These are phyloP conservation scores for Rhizopus stolonifer DNA, from an alignment of 371 early-diverging fungal species.

Conservation along the genomic window DNA sequence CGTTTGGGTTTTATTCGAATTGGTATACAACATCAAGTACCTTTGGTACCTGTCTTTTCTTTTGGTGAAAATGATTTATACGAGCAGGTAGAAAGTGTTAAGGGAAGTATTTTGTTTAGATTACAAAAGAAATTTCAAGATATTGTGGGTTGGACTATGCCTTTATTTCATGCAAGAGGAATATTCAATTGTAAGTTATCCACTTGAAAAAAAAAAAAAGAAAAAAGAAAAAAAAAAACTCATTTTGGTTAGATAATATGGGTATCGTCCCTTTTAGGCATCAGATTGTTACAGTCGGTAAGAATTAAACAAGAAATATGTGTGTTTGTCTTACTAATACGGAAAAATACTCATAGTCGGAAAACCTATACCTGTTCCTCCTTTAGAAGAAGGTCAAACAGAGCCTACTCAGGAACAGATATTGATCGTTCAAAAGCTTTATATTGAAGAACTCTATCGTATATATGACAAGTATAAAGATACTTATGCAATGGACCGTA, in stretches of 20 bases:
- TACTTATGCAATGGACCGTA: constrained; percentile 63
- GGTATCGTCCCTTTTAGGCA: constrained; percentile 62
- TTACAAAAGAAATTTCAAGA: constrained; percentile 64
- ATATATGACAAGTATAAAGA: constrained; percentile 75
- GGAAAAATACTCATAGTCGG: constrained; percentile 57
- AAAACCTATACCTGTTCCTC: constrained; percentile 64
- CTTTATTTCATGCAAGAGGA: constrained; percentile 76
- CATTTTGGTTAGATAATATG: constrained; percentile 50
- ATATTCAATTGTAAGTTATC: constrained; percentile 66
- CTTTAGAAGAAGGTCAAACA: constrained; percentile 44
- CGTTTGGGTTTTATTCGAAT: constrained; percentile 80
- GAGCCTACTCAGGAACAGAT: constrained; percentile 67
- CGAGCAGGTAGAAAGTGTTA: constrained; percentile 56
- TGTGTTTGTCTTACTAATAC: too few relatives aligned
- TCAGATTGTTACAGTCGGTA: constrained; percentile 54
- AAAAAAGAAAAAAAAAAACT: too few relatives aligned
- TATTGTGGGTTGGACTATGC: constrained; percentile 66
- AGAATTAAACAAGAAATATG: too few relatives aligned
- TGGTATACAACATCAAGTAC: constrained; percentile 69
- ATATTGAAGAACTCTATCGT: constrained; percentile 58
- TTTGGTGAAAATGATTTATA: constrained; percentile 89
- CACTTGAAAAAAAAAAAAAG: too few relatives aligned
- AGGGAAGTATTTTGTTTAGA: constrained; percentile 51
- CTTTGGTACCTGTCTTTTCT: constrained; percentile 71
- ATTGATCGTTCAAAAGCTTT: constrained; percentile 58